A percentile compares a stretch with the other conserved stretches of the same genome.
phyloP scores from a whole-genome alignment of 2,329 filamentous ascomycete genomes.

The Paracoccidioides brasiliensis region DNA sequence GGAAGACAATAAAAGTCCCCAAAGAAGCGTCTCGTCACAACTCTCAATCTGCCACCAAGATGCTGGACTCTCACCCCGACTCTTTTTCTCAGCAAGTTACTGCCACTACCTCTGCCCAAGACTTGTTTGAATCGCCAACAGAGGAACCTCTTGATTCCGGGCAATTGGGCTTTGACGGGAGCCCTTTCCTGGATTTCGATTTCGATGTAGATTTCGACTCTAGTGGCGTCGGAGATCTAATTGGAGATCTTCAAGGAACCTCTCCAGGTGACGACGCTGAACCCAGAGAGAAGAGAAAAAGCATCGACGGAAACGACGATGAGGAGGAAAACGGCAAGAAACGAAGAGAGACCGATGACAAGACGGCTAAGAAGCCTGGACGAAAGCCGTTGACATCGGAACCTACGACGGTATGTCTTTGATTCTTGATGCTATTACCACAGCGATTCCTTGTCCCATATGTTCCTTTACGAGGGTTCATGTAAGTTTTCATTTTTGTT shows the following conservation, averaged over 20 bases:
- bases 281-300: constrained; percentile 50
- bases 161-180: constrained; percentile 51
- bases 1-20: constrained; percentile 21
- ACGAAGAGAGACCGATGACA: constrained; percentile 70
- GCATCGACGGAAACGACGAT: constrained; percentile 39
- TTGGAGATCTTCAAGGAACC: constrained; percentile 55
- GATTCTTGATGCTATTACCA: neutral
- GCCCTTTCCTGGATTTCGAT: constrained; percentile 72
- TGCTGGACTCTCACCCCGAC: constrained; percentile 9
- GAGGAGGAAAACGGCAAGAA: constrained; percentile 57
- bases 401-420: constrained; percentile 75
- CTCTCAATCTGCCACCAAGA: constrained; percentile 22
- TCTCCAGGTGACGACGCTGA: constrained; percentile 29
- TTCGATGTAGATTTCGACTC: constrained; percentile 66
- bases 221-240: constrained; percentile 51
- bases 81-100: neutral
- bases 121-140: constrained; percentile 20
- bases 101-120: constrained; percentile 6
- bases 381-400: constrained; percentile 92
- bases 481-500: constrained; percentile 9
- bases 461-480: neutral
- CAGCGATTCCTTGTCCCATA: too few relatives aligned
- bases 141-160: constrained; percentile 32
- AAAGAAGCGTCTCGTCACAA: constrained; percentile 17
- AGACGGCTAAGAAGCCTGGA: constrained; percentile 86